Evolutionary conservation across 352 stramenopile genomes (phyloP).

Genomic region (Thraustochytrium striatum): DNA sequence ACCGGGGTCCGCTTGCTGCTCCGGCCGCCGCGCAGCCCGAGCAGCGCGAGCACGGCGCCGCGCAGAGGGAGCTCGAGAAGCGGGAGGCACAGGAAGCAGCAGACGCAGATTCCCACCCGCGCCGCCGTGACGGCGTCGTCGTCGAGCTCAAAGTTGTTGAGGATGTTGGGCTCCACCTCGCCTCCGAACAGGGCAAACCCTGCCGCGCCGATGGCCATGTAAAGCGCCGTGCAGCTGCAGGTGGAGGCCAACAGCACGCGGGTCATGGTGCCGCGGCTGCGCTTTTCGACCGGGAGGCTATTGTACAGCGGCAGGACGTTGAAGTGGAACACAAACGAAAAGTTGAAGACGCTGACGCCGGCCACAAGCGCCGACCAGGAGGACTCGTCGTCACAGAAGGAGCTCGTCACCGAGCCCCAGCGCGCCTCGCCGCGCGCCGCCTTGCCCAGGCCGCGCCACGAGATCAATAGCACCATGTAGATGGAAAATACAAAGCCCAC

Average conservation of each 20-base stretch:
- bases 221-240: constrained; percentile 5
- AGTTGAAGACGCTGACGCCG: constrained; percentile 39
- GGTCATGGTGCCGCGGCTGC: neutral
- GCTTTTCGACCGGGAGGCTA: neutral
- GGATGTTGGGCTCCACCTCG: constrained; percentile 18
- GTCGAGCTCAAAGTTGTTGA: constrained; percentile 14
- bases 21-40: neutral
- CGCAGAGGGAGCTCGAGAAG: constrained; percentile 41
- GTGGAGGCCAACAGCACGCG: neutral
- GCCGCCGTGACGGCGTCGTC: constrained; percentile 33
- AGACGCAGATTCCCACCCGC: neutral
- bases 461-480: constrained; percentile 19
- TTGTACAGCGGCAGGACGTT: constrained; percentile 6
- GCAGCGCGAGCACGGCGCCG: constrained; percentile 11
- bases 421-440: neutral
- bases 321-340: constrained; percentile 46
- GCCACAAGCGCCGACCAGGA: neutral
- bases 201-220: neutral
- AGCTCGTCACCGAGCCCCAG: neutral
- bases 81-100: constrained; percentile 39
- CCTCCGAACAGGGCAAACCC: constrained; percentile 33
- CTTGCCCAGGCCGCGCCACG: neutral
- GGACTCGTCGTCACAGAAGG: neutral
- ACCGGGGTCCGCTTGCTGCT: neutral
- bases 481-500: constrained; percentile 36